These are phyloP conservation scores for Coemansia aciculifera DNA, from an alignment of 192 early-diverging fungal genomes.

Conservation along the genomic window DNA sequence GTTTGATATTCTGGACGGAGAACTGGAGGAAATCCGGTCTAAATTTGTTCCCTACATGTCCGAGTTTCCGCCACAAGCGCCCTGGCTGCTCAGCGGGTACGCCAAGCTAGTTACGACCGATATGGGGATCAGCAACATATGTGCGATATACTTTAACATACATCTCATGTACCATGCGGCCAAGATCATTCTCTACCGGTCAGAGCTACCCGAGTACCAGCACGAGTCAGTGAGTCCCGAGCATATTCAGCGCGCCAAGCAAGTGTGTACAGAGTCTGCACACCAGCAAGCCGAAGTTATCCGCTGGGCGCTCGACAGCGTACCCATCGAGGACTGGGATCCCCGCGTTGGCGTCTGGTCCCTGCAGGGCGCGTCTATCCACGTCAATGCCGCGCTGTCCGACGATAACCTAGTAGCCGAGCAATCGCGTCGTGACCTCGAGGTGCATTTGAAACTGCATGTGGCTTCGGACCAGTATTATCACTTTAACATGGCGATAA, in stretches of 20 bases:
- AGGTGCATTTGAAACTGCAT: constrained; percentile 50
- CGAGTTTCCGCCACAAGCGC: constrained; percentile 46
- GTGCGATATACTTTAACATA: constrained; percentile 37
- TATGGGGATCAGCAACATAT: constrained; percentile 25
- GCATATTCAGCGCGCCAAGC: constrained; percentile 40
- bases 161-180: constrained; percentile 54
- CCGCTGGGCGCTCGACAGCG: constrained; percentile 45
- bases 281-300: constrained; percentile 52
- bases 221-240: constrained; percentile 35
- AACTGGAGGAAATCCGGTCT: constrained; percentile 40
- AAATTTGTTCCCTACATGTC: constrained; percentile 32
- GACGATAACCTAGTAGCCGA: constrained; percentile 36
- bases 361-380: constrained; percentile 52
- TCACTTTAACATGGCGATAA: constrained; percentile 56
- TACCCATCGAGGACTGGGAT: constrained; percentile 54
- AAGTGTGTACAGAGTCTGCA: constrained; percentile 48
- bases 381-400: constrained; percentile 46
- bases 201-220: constrained; percentile 51
- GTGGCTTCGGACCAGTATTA: constrained; percentile 54
- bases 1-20: constrained; percentile 49
- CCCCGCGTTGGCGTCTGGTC: constrained; percentile 53
- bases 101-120: constrained; percentile 15
- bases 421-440: constrained; percentile 51
- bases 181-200: constrained; percentile 53
- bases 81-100: constrained; percentile 32